phyloP scores from a whole-genome alignment of 2,329 filamentous ascomycete species.

The Cephalotrichum gorgonifer region DNA sequence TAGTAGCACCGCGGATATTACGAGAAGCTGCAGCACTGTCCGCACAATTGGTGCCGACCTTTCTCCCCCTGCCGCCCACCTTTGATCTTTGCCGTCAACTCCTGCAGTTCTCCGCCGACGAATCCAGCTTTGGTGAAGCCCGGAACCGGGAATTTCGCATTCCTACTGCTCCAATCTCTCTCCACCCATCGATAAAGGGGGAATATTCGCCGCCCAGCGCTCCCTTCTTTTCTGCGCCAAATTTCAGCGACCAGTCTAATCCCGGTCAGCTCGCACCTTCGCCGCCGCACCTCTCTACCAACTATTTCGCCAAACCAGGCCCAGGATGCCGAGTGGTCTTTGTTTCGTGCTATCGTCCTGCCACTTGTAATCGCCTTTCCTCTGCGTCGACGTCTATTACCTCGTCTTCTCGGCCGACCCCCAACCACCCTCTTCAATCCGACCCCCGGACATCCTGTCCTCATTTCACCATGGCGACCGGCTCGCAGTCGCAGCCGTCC shows the following conservation, averaged over 20 bases:
- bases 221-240: background rate
- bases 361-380: background rate
- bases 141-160: background rate
- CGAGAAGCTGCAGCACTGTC: background rate
- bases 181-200: background rate
- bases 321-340: background rate
- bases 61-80: background rate
- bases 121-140: background rate
- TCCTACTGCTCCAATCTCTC: background rate
- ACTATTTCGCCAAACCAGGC: background rate
- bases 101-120: background rate
- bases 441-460: background rate
- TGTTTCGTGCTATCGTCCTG: background rate
- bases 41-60: background rate
- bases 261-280: too few species aligned
- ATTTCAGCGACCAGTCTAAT: background rate
- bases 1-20: background rate
- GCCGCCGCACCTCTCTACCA: background rate
- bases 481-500: slow-evolving; percentile 34
- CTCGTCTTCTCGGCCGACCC: too few species aligned
- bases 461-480: slow-evolving; percentile 5
- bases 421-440: background rate
- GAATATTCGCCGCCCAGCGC: background rate
- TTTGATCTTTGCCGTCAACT: background rate
- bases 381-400: background rate